Evolutionary conservation across 345 rosid genomes (phyloP), one percentile per base, ranked within the genome.

Genomic region (Linum trigynum): DNA sequence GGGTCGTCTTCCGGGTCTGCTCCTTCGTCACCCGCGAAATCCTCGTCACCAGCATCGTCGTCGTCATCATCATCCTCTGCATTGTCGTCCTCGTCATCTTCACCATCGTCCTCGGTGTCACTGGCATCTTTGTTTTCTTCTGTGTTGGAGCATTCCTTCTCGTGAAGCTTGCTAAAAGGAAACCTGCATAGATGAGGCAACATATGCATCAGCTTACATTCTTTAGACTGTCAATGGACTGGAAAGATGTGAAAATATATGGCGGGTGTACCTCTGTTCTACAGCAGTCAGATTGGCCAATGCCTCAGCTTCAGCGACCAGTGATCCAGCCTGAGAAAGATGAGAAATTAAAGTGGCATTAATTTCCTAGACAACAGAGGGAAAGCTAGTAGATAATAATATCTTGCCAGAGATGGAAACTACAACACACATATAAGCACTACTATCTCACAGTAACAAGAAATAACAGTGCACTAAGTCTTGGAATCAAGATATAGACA

Each of bases 71-170:
- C 86, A 16, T 70, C 80, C 15, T 83, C 84, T 35, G 77, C 71
- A 63, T 86, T 86, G 50, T 84, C 76, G 7, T 66, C 85, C 71
- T 86, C 86, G 78, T 82, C 80, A 72, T 61, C 68, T 75, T 82
- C 92, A 39, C 66, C 77, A 65, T 59, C 83, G 67, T 66, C 58
- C 2, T 3, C 38, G 71, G 75, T 69, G 32, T 23, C 32, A 23
- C 32, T 23, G 32, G 32, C 32, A 23, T 23, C 32, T 23, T 23
- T 23, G 32, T 23, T 23, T 23, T 23, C 32, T 23, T 23, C 32
- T 23, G 32, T 23, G 32, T 23, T 23, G 32, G 32, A 23, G 32
- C 32, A 23, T 23, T 23, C 32, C 55, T 15, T 72, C 65, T 78
- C 76, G 72, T 50, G 68, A 62, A 79, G 81, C 65, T 84, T 77